Evolutionary conservation across 768 basidiomycete genomes (phyloP).

Genomic region (Thelephora ganbajun): DNA sequence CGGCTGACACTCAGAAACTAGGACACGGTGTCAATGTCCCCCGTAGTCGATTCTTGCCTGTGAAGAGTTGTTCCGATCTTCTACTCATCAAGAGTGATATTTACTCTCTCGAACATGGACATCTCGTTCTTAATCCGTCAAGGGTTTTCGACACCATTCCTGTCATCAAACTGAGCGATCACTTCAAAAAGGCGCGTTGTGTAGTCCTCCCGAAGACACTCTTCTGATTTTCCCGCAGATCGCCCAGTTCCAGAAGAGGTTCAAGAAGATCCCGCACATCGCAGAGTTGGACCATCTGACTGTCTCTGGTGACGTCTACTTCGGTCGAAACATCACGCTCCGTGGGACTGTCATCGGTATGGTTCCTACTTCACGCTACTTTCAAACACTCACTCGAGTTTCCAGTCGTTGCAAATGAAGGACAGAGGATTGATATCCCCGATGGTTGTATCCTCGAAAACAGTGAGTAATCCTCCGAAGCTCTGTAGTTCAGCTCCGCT

Average conservation of each 20-base stretch:
- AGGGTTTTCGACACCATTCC: slow-evolving; percentile 51
- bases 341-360: slow-evolving; percentile 51
- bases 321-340: slow-evolving; percentile 50
- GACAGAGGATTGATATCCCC: slow-evolving; percentile 41
- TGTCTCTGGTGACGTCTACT: slow-evolving; percentile 53
- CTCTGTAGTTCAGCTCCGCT: slow-evolving; percentile 2
- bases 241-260: slow-evolving; percentile 55
- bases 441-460: slow-evolving; percentile 44
- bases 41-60: slow-evolving; percentile 56
- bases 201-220: not conserved
- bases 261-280: slow-evolving; percentile 64
- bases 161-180: slow-evolving; percentile 65
- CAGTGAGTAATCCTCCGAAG: slow-evolving; percentile 16
- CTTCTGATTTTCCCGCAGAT: slow-evolving; percentile 17
- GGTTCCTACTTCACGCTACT: slow-evolving; percentile 4
- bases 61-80: slow-evolving; percentile 48
- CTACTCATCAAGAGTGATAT: slow-evolving; percentile 57
- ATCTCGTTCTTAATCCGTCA: slow-evolving; percentile 44
- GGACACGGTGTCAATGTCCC: slow-evolving; percentile 60
- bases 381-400: not conserved
- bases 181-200: slow-evolving; percentile 55
- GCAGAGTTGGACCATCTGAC: slow-evolving; percentile 66
- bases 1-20: not conserved
- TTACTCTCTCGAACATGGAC: slow-evolving; percentile 58
- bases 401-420: slow-evolving; percentile 37